Percentiles rank a stretch among this genome's conserved stretches.
Conservation (phyloP, 257 asterid genomes). For the Cinchona pubescens region DNA sequence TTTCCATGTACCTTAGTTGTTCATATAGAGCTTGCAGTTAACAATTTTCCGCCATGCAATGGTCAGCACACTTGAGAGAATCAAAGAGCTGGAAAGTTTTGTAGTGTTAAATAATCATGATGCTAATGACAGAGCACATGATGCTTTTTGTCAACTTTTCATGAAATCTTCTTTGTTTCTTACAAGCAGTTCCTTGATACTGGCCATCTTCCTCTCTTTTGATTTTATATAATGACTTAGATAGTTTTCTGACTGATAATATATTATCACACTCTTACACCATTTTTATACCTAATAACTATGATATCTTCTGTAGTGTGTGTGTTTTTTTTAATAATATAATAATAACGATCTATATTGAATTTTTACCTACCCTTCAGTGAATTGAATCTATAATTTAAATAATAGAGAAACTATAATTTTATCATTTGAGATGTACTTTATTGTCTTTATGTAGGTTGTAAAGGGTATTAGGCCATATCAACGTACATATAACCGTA, state of each 20-base stretch:
- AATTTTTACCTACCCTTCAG: no score
- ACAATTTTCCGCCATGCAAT: neutral
- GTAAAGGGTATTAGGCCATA: no score
- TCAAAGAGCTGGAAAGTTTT: neutral
- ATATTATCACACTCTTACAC: neutral
- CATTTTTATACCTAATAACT: neutral
- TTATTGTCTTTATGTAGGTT: neutral
- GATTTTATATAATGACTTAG: neutral
- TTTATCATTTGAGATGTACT: no score
- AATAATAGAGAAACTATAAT: no score
- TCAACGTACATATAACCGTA: neutral
- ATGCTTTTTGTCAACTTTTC: conserved; percentile 1
- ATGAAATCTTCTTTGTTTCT: neutral
- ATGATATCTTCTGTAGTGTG: neutral
- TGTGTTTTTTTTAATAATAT: no score
- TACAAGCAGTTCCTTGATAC: neutral
- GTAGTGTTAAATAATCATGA: neutral
- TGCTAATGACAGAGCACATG: neutral
- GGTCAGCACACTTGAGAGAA: neutral
- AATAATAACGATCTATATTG: no score
- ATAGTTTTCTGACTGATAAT: neutral
- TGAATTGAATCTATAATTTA: no score
- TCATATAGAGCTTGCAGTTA: neutral
- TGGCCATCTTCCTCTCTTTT: neutral
- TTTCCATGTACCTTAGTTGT: neutral